Evolutionary conservation across 1,284 basidiomycete species (phyloP).

Genomic region (Inonotus obliquus): DNA sequence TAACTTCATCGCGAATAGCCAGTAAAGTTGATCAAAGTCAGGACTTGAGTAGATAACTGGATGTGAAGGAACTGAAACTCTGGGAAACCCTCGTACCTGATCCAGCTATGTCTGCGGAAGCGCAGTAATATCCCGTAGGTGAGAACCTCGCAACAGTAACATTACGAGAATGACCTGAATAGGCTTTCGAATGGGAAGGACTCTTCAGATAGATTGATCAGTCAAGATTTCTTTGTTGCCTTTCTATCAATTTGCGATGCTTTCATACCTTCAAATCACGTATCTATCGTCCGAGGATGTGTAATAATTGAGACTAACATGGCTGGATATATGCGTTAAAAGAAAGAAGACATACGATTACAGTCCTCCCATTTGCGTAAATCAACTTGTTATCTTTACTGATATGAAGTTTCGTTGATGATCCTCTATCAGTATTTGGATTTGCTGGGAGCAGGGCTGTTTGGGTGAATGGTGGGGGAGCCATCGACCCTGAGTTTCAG

Average conservation of each 20-base stretch:
- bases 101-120: conserved; percentile 80
- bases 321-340: not conserved
- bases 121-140: conserved; percentile 93
- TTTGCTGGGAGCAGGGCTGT: conserved; percentile 64
- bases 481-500: not conserved
- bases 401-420: conserved; percentile 78
- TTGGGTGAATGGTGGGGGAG: conserved; percentile 11
- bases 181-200: conserved; percentile 51
- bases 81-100: conserved; percentile 50
- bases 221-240: conserved; percentile 7
- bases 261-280: conserved; percentile 52
- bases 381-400: conserved; percentile 76
- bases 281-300: conserved; percentile 36
- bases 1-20: conserved; percentile 44
- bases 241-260: not conserved
- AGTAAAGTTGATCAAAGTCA: not conserved
- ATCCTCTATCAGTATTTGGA: conserved; percentile 69
- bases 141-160: conserved; percentile 90
- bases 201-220: conserved; percentile 39
- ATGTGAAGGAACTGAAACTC: too few relatives aligned
- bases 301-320: not conserved
- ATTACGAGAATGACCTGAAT: conserved; percentile 80
- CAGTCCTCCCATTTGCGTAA: conserved; percentile 82
- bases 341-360: conserved; percentile 60
- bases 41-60: too few relatives aligned